phyloP scores from a whole-genome alignment of 768 basidiomycete species.

The Tricholoma bakamatsutake region DNA sequence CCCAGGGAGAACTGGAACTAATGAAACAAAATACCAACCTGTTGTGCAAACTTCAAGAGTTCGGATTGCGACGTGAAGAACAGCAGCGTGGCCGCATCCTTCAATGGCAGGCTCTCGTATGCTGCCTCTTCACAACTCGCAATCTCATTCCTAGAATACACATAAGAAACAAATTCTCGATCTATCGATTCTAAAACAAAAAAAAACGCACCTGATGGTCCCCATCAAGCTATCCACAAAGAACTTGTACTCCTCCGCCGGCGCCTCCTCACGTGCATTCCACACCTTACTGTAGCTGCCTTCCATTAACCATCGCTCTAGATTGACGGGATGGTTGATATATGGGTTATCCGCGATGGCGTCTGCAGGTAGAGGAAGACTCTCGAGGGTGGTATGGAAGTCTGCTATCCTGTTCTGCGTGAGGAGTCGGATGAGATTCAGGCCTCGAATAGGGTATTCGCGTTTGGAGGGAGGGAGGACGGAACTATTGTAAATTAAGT shows the following conservation, averaged over 20 bases:
- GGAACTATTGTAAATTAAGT: slow-evolving; percentile 48
- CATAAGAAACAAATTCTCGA: neutral
- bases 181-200: neutral
- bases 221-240: slow-evolving; percentile 92
- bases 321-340: slow-evolving; percentile 81
- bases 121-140: slow-evolving; percentile 94
- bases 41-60: slow-evolving; percentile 72
- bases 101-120: slow-evolving; percentile 85
- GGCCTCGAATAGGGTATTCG: slow-evolving; percentile 84
- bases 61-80: slow-evolving; percentile 87
- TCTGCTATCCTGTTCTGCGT: slow-evolving; percentile 95
- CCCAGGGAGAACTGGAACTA: neutral
- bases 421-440: slow-evolving; percentile 91
- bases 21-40: slow-evolving; percentile 41
- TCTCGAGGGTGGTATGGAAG: slow-evolving; percentile 95
- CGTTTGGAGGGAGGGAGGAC: slow-evolving; percentile 77
- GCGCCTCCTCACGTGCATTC: slow-evolving; percentile 89
- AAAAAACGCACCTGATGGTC: slow-evolving; percentile 70
- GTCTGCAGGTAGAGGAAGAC: slow-evolving; percentile 67
- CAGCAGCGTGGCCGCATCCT: slow-evolving; percentile 84
- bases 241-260: slow-evolving; percentile 91
- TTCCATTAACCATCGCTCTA: slow-evolving; percentile 98
- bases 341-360: slow-evolving; percentile 63
- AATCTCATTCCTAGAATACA: slow-evolving; percentile 75
- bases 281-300: slow-evolving; percentile 98